Percentiles rank a stretch among this genome's conserved stretches.
Evolutionary conservation across 345 rosid species (phyloP).

Genomic region (Eucalyptus tenuipes): DNA sequence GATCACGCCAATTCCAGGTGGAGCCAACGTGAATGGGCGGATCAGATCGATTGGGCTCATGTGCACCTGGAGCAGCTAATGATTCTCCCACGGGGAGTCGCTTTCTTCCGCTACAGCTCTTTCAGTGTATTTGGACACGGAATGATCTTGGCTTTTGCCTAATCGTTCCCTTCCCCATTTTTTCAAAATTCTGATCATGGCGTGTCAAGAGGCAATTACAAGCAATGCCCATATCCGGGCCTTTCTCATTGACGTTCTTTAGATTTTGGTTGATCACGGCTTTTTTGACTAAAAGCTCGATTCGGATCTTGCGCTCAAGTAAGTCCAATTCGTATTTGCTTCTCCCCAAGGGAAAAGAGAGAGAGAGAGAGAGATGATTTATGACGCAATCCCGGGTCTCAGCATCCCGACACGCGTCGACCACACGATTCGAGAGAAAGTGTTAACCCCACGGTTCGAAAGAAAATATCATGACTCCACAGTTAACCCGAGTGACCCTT

Average conservation of each 20-base stretch:
- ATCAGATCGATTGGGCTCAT: background rate
- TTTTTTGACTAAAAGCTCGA: background rate
- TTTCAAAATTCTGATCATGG: background rate
- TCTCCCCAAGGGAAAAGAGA: background rate
- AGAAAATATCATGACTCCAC: background rate
- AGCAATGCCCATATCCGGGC: background rate
- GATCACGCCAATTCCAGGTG: background rate
- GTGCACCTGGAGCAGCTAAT: background rate
- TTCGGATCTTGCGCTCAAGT: background rate
- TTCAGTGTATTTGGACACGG: background rate
- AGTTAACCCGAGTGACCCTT: background rate
- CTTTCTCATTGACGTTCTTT: background rate
- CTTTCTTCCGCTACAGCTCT: background rate
- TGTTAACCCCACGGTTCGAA: background rate
- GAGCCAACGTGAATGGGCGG: background rate
- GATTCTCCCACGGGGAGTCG: background rate
- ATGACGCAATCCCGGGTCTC: background rate
- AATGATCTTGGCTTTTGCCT: background rate
- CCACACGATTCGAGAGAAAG: background rate
- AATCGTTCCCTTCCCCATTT: background rate
- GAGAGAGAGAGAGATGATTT: background rate
- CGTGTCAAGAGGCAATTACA: background rate
- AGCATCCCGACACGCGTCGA: background rate
- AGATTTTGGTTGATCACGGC: background rate
- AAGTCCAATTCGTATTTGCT: background rate